These are phyloP conservation scores for Chamaenerion angustifolium DNA, from an alignment of 345 rosid genomes.

Conservation along the genomic window DNA sequence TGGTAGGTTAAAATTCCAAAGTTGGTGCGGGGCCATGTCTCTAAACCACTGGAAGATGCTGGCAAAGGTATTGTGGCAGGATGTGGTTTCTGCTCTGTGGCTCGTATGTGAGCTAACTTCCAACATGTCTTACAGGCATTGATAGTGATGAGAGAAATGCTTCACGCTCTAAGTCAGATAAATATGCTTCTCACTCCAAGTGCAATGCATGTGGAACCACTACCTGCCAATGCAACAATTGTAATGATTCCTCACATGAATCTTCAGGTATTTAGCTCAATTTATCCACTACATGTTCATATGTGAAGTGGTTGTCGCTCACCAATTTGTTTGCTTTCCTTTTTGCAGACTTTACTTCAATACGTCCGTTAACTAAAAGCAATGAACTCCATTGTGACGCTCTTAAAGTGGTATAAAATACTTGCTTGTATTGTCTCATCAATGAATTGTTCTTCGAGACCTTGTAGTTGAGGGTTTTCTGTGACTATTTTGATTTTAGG, in stretches of 20 bases:
- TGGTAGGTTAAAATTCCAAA: constrained; percentile 28
- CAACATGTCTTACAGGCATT: constrained; percentile 19
- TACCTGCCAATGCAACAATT: constrained; percentile 24
- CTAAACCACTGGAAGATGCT: constrained; percentile 14
- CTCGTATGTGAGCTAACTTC: constrained; percentile 17
- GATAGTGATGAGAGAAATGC: constrained; percentile 15
- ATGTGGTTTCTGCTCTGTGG: constrained; percentile 23
- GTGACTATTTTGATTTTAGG: constrained; percentile 12
- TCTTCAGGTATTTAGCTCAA: constrained; percentile 23
- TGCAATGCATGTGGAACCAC: constrained; percentile 29
- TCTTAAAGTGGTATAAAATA: constrained; percentile 31
- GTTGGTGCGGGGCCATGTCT: constrained; percentile 12
- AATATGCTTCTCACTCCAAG: constrained; percentile 18
- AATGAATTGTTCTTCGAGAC: neutral
- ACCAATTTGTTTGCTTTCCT: constrained; percentile 2
- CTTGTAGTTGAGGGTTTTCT: neutral
- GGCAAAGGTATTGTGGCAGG: constrained; percentile 48
- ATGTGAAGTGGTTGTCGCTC: neutral
- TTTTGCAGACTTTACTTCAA: constrained; percentile 25
- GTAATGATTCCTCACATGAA: constrained; percentile 17
- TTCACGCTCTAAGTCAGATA: constrained; percentile 20
- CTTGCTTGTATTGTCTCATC: neutral
- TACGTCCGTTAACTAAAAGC: constrained; percentile 23
- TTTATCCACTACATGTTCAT: neutral
- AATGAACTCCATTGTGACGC: constrained; percentile 17